phyloP scores from a whole-genome alignment of 108 stramenopile species.

The Stephanodiscus triporus region DNA sequence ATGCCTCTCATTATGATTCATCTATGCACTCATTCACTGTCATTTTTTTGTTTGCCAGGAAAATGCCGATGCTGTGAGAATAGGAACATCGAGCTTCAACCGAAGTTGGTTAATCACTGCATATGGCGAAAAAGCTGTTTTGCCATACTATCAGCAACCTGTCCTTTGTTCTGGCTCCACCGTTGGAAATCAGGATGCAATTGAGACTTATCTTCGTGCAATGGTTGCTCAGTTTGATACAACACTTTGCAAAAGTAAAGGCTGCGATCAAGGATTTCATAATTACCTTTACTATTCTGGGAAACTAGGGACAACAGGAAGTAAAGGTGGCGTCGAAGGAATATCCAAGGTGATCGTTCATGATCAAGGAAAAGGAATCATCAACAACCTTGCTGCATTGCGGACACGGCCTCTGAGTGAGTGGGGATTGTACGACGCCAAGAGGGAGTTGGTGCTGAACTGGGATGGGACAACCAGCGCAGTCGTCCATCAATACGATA shows the following conservation, averaged over 20 bases:
- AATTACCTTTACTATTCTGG: conserved; percentile 80
- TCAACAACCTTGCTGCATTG: conserved; percentile 84
- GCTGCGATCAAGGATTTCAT: conserved; percentile 89
- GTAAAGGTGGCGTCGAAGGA: conserved; percentile 33
- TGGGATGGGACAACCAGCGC: conserved; percentile 77
- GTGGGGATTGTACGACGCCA: conserved; percentile 69
- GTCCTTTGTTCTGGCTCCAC: conserved; percentile 83
- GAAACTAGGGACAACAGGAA: conserved; percentile 36
- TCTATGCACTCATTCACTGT: neutral
- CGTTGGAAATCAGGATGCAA: conserved; percentile 82
- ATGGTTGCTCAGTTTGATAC: conserved; percentile 83
- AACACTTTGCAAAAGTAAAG: conserved; percentile 67
- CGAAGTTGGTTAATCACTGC: conserved; percentile 59
- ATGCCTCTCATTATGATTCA: neutral
- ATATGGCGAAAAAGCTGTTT: conserved; percentile 55
- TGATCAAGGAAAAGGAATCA: conserved; percentile 82
- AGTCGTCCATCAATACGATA: conserved; percentile 88
- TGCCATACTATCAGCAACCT: conserved; percentile 61
- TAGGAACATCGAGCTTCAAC: conserved; percentile 74
- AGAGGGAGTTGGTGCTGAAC: conserved; percentile 67
- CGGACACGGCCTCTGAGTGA: conserved; percentile 65
- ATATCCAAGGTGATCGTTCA: conserved; percentile 69
- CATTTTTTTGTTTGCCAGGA: conserved; percentile 39
- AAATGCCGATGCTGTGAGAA: conserved; percentile 71
- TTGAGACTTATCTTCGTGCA: conserved; percentile 82